phyloP scores from a whole-genome alignment of 495 filamentous ascomycete genomes.

The Lasiosphaeria miniovina region DNA sequence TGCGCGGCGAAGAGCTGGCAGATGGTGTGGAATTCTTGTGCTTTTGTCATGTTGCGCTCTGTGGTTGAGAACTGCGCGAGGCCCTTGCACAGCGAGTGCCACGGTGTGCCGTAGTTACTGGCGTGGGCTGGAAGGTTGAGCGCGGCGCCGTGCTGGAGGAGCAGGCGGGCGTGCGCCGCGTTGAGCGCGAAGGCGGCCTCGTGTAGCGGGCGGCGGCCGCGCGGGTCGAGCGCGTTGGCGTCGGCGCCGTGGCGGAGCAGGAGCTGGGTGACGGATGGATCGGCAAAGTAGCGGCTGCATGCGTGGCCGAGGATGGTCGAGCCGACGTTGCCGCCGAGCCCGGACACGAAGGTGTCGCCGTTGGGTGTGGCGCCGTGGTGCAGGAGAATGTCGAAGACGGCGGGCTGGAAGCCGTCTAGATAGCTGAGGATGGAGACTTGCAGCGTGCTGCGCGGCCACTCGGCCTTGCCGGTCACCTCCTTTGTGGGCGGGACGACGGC shows the following conservation, averaged over 20 bases:
- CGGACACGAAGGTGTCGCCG: neutral
- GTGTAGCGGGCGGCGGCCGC: neutral
- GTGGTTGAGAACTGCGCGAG: neutral
- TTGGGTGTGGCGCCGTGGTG: neutral
- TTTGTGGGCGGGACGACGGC: neutral
- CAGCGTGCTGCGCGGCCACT: neutral
- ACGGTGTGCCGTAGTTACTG: neutral
- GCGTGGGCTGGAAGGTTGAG: neutral
- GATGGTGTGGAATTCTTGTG: neutral
- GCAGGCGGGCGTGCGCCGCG: neutral
- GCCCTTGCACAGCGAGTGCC: neutral
- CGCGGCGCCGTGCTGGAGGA: neutral
- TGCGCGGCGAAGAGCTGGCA: neutral
- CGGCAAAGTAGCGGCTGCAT: neutral
- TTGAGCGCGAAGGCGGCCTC: neutral
- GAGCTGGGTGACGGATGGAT: neutral
- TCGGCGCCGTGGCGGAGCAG: neutral
- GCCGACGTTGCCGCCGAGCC: neutral
- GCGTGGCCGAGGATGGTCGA: neutral
- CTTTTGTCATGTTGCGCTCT: neutral
- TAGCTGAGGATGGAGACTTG: neutral
- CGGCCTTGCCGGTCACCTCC: neutral
- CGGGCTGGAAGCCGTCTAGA: neutral
- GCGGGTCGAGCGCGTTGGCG: neutral
- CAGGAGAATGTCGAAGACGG: neutral